Base-by-base conservation (phyloP, 352 stramenopile genomes). In the Thalassiosira hispida region DNA sequence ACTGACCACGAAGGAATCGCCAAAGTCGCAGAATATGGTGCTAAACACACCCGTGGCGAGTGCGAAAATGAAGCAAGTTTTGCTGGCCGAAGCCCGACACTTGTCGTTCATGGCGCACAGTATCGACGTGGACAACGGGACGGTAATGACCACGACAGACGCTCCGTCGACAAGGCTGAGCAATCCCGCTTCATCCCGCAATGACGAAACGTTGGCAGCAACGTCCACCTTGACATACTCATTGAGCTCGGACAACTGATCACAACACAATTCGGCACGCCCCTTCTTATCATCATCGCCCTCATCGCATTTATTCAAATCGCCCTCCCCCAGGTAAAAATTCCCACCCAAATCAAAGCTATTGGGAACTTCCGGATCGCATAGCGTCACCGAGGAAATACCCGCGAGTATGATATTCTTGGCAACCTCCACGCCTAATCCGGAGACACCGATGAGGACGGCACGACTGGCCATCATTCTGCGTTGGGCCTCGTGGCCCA, bases 401-500 rank as follows among this genome's bases (percentile, higher is more conserved):
- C 97, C 97, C 0, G 97, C 97, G 9, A 99, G 87, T 76, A 99
- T 98, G 42, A 98, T 96, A 85, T 99, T 99, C 90, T 99, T 99
- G 40, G 97, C 97, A 31, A 98, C 95, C 86, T 99, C 97, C 9
- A 98, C 96, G 40, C 97, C 97, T 4, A 98, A 89, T 0, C 97
- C 97, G 51, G 97, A 97, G 25, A 97, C 84, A 0, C 97, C 97
- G 62, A 98, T 82, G 73, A 99, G 90, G 35, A 99, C 92, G 27
- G 98, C 97, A 57, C 96, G 96, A 14, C 95, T 95, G 18, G 89
- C 86, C 73, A 96, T 96, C 97, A 99, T 99, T 47, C 96, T 94
- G 70, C 95, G 88, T 91, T 99, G 97, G 12, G 97, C 97, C 77
- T 99, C 98, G 83, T 98, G 97, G 22, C 98, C 98, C 96, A 99